phyloP scores from a whole-genome alignment of 768 basidiomycete genomes.

The Kockovaella imperatae region DNA sequence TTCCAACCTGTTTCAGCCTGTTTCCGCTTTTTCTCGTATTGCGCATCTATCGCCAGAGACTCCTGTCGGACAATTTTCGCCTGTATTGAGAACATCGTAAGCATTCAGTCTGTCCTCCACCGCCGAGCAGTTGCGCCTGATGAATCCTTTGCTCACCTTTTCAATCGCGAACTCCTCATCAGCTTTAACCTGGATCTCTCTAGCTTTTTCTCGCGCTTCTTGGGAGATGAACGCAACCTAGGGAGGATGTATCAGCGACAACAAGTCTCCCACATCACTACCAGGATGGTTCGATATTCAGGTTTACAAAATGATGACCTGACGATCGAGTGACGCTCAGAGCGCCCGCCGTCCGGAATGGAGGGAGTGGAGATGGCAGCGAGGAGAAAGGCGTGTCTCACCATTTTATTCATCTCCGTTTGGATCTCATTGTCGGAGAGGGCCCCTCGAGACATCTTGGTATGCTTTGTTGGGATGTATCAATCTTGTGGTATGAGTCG shows the following conservation, averaged over 20 bases:
- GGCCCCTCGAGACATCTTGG: conserved; percentile 61
- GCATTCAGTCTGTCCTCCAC: neutral
- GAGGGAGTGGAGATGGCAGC: conserved; percentile 1
- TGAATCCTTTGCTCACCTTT: too few species aligned
- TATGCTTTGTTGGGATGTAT: neutral
- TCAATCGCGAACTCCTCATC: conserved; percentile 99
- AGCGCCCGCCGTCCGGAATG: neutral
- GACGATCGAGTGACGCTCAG: too few species aligned
- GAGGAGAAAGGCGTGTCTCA: conserved; percentile 49
- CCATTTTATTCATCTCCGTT: conserved; percentile 99
- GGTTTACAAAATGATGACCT: too few species aligned
- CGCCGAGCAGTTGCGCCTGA: too few species aligned
- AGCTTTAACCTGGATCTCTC: conserved; percentile 94
- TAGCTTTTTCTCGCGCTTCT: conserved; percentile 92
- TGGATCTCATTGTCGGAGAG: conserved; percentile 92
- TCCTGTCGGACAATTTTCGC: conserved; percentile 97
- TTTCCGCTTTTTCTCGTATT: conserved; percentile 93
- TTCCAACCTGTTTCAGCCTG: conserved; percentile 88
- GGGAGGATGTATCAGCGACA: neutral
- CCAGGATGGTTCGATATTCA: neutral
- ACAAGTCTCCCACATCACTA: neutral
- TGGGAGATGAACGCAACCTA: conserved; percentile 98
- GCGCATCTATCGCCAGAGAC: conserved; percentile 84
- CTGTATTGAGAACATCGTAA: conserved; percentile 47
- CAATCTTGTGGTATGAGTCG: too few species aligned